A percentile compares a stretch with the other conserved stretches of the same genome.
phyloP scores from a whole-genome alignment of 208 protist genomes.

The Kentomonas sorsogonicus region DNA sequence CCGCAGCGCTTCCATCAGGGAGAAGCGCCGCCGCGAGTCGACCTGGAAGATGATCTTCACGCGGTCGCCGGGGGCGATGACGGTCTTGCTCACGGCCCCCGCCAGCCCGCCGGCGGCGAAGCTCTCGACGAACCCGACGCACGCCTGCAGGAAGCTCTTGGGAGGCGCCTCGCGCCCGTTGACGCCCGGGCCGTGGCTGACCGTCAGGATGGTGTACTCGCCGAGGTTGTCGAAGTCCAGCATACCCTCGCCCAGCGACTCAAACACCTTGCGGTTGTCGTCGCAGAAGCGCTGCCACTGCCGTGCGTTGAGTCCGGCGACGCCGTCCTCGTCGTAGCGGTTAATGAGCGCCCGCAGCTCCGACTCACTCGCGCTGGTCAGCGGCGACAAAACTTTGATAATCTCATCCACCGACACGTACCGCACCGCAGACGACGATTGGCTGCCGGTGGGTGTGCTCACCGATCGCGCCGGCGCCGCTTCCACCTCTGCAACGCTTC shows the following conservation, averaged over 20 bases:
- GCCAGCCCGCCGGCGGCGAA: conserved; percentile 92
- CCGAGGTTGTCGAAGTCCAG: conserved; percentile 59
- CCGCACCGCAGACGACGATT: no score
- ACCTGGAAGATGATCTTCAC: conserved; percentile 96
- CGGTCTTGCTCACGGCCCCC: conserved; percentile 91
- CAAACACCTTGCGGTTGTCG: conserved; percentile 51
- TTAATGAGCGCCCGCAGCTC: conserved; percentile 44
- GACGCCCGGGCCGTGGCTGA: conserved; percentile 5
- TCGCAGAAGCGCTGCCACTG: conserved; percentile 74
- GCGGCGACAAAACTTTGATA: conserved; percentile 37
- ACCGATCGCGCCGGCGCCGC: neutral
- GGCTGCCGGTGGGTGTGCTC: conserved; percentile 5
- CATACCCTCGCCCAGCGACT: conserved; percentile 44
- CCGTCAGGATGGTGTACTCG: conserved; percentile 48
- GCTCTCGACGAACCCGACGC: conserved; percentile 79
- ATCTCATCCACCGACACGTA: conserved; percentile 52
- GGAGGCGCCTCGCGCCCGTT: neutral
- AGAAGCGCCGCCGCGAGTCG: conserved; percentile 53
- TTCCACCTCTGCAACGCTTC: no score
- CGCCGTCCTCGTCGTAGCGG: conserved; percentile 44
- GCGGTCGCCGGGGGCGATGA: conserved; percentile 91
- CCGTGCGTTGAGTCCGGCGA: conserved; percentile 52
- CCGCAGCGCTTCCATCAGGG: conserved; percentile 49
- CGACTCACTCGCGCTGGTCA: conserved; percentile 31
- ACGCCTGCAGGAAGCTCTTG: conserved; percentile 15